Evolutionary conservation across 1,139 yeast genomes (phyloP).

Genomic region (Taphrina pruni): DNA sequence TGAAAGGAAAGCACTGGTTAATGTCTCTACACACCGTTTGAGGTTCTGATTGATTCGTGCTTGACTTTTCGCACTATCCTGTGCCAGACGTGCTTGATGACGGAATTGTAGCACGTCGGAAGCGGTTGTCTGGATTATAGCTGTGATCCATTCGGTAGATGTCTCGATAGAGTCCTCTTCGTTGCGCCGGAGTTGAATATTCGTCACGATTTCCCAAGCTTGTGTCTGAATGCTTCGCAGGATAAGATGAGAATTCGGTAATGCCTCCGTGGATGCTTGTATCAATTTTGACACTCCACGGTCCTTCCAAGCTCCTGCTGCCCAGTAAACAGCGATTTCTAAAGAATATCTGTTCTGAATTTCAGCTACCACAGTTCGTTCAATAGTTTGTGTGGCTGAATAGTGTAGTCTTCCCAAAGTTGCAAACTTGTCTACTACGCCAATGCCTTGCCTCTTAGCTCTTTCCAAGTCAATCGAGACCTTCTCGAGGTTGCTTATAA

Average conservation of each 20-base stretch:
- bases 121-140: conserved; percentile 20
- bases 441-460: not conserved
- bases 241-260: conserved; percentile 29
- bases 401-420: conserved; percentile 26
- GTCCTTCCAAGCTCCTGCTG: conserved; percentile 35
- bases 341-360: conserved; percentile 34
- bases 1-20: not conserved
- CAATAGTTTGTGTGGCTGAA: conserved; percentile 18
- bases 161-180: conserved; percentile 16
- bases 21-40: conserved; percentile 3
- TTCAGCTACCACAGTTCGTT: conserved; percentile 5
- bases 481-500: not conserved
- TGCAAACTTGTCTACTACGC: conserved; percentile 32
- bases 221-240: conserved; percentile 21
- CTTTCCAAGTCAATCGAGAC: conserved; percentile 1
- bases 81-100: conserved; percentile 9
- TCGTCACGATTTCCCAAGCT: conserved; percentile 28
- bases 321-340: conserved; percentile 37
- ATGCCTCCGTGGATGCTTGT: conserved; percentile 17
- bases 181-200: conserved; percentile 12
- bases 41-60: conserved; percentile 21
- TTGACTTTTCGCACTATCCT: not conserved
- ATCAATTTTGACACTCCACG: conserved; percentile 23
- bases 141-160: conserved; percentile 17
- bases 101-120: conserved; percentile 33